phyloP scores from a whole-genome alignment of 192 early-diverging fungal species.

The Gaertneriomyces semiglobifer region DNA sequence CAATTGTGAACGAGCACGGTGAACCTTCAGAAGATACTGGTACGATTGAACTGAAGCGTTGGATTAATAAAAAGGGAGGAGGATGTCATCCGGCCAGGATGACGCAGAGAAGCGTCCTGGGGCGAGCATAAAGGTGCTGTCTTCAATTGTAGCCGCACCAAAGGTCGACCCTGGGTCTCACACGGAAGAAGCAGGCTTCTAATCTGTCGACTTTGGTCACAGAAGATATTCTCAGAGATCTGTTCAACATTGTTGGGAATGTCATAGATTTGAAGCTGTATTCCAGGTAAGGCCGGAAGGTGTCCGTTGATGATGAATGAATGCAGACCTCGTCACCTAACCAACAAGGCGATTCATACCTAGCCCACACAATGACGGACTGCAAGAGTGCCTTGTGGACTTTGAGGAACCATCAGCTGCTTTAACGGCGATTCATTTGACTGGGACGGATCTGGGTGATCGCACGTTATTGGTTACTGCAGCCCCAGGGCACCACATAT shows the following conservation, averaged over 20 bases:
- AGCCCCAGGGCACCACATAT: neutral
- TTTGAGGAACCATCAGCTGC: constrained; percentile 51
- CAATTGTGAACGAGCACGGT: too few relatives aligned
- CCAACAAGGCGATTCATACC: constrained; percentile 16
- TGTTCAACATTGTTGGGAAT: constrained; percentile 62
- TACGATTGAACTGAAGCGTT: too few relatives aligned
- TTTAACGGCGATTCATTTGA: constrained; percentile 55
- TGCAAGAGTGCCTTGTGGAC: constrained; percentile 59
- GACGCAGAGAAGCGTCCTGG: too few relatives aligned
- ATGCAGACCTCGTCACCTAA: neutral
- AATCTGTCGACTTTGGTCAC: constrained; percentile 63
- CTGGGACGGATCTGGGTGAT: constrained; percentile 66
- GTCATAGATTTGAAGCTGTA: constrained; percentile 41
- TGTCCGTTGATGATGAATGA: neutral
- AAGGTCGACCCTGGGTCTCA: too few relatives aligned
- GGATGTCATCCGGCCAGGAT: too few relatives aligned
- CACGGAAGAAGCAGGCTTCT: constrained; percentile 42
- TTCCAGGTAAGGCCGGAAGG: constrained; percentile 3
- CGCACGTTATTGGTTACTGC: constrained; percentile 55
- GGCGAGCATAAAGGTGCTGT: too few relatives aligned
- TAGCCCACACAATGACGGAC: constrained; percentile 34
- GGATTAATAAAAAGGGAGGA: too few relatives aligned
- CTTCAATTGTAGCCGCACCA: too few relatives aligned
- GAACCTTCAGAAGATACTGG: too few relatives aligned
- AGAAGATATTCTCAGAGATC: constrained; percentile 45